These are phyloP conservation scores for Apiotrichum mycotoxinovorans DNA, from an alignment of 1,284 basidiomycete genomes.

Conservation along the genomic window DNA sequence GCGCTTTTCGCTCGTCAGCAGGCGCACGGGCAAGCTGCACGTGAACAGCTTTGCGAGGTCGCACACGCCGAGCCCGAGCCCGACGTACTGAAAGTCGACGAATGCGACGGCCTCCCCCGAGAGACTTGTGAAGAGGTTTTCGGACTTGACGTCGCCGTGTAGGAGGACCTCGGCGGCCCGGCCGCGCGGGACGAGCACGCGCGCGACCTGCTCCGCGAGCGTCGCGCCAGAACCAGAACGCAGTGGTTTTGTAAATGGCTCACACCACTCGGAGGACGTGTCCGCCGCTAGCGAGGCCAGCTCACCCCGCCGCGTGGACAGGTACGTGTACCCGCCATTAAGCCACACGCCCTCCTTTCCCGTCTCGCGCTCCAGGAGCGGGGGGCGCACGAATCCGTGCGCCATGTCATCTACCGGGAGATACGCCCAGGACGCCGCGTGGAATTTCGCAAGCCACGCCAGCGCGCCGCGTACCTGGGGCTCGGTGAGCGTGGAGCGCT, in stretches of 20 bases:
- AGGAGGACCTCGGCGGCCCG: conserved; percentile 7
- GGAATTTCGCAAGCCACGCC: conserved; percentile 14
- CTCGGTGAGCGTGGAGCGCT: conserved; percentile 1
- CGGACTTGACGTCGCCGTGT: conserved; percentile 23
- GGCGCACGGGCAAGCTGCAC: conserved; percentile 10
- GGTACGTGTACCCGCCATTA: conserved; percentile 23
- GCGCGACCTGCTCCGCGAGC: conserved; percentile 6
- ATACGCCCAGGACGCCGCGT: background rate
- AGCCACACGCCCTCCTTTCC: conserved; percentile 9
- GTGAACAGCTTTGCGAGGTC: conserved; percentile 23
- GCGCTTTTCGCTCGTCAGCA: conserved; percentile 2
- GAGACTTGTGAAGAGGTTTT: conserved; percentile 15
- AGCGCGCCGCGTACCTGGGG: conserved; percentile 7
- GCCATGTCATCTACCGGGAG: background rate
- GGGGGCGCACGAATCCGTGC: conserved; percentile 3
- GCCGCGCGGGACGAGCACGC: conserved; percentile 9
- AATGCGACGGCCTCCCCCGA: conserved; percentile 9
- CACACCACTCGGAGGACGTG: conserved; percentile 10
- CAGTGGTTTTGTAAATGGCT: background rate
- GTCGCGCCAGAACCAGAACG: background rate
- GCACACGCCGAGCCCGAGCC: conserved; percentile 18
- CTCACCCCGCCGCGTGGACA: conserved; percentile 18
- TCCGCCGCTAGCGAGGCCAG: background rate
- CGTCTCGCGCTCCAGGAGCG: conserved; percentile 1
- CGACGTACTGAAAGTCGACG: conserved; percentile 24